Base-by-base conservation (phyloP, 352 stramenopile species). In the Thalassiosira mediterranea region DNA sequence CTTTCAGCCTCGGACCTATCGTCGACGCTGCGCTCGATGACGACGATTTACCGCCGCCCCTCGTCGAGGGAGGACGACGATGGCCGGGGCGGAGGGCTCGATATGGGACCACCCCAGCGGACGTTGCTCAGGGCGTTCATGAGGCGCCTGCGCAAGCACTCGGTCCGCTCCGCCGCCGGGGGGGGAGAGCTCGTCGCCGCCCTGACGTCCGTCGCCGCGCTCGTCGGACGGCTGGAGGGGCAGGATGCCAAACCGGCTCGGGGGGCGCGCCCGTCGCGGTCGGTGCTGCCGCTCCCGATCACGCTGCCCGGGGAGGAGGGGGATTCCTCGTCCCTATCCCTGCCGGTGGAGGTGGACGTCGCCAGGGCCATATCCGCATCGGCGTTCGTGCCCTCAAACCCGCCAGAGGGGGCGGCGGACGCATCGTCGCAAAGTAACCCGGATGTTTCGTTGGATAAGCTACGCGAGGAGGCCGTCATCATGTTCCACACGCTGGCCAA, bases 401-500 rank as follows among this genome's bases (percentile, higher is more conserved):
- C 28, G n/a, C 46, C 23, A 26, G 32, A 42, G n/a, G 25, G 13
- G 17, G 13, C 3, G 29, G 15, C 13, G 8, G 40, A 40, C 13
- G 34, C 25, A 26, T 61, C 62, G 29, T 53, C 15, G 8, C 29
- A 11, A 51, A 15, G 15, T 68, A 13, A 61, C 40, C 59, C 44
- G 7, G 32, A 59, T 52, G 0, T 46, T 40, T n/a, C 42, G 1
- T 58, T 49, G 31, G 19, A 54, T n/a, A 25, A 31, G 32, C 51
- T 81, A 38, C 51, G 31, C 1, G 25, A 69, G 11, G 72, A 76
- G 17, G 72, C 64, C 21, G 32, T 72, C 13, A 76, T 64, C 8
- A 72, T 81, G 72, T 81, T 72, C 61, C 66, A 81, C 21, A 81
- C 72, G 19, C 65, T 81, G 2, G 25, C 57, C 2, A 81, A 81